phyloP scores from a whole-genome alignment of 371 early-diverging fungal species.

The Haplosporangium sp. region DNA sequence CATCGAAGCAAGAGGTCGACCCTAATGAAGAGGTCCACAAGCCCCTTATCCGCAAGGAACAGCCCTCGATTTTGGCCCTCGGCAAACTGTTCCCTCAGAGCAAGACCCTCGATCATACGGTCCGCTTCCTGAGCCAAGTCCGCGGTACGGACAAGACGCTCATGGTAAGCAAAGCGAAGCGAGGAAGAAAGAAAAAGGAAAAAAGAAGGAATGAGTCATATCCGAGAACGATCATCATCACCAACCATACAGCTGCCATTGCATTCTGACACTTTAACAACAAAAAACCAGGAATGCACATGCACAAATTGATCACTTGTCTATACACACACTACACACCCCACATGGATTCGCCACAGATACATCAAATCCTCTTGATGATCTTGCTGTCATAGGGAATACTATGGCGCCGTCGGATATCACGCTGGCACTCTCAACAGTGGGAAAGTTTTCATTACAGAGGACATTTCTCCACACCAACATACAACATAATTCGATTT shows the following conservation, averaged over 20 bases:
- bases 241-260: too few species aligned
- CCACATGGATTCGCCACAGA: too few species aligned
- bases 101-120: conserved; percentile 71
- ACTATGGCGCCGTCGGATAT: background rate
- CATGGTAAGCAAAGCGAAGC: conserved; percentile 75
- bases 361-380: too few species aligned
- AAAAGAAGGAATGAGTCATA: too few species aligned
- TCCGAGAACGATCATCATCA: too few species aligned
- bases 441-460: background rate
- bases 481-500: background rate
- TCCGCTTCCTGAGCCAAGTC: conserved; percentile 78
- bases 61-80: conserved; percentile 45
- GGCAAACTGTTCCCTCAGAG: conserved; percentile 51
- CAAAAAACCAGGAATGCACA: background rate
- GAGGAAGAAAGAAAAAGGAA: background rate
- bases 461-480: too few species aligned
- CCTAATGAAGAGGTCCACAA: conserved; percentile 29
- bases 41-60: conserved; percentile 28
- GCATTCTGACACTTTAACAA: too few species aligned
- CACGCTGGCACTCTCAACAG: too few species aligned
- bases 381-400: too few species aligned
- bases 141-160: conserved; percentile 94
- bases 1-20: conserved; percentile 45
- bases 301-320: too few species aligned
- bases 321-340: too few species aligned